A percentile compares a stretch with the other conserved stretches of the same genome.
Evolutionary conservation across 345 rosid species (phyloP).

Genomic region (Salix dunnii): DNA sequence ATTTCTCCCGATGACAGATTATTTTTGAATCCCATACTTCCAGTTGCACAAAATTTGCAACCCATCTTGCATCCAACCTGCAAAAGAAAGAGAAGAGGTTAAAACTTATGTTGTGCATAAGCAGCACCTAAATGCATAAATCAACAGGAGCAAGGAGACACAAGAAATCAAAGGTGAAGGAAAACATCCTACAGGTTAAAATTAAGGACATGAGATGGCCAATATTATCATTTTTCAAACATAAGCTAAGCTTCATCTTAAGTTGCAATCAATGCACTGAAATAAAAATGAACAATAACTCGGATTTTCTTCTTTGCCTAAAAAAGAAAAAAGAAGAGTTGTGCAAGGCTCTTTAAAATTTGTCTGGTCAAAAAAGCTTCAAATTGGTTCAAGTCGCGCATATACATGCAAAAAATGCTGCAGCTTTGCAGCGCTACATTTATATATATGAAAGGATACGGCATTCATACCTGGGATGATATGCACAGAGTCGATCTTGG

Average conservation of each 20-base stretch:
- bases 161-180: background rate
- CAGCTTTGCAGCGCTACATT: background rate
- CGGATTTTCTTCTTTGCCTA: no score
- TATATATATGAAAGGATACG: background rate
- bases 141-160: background rate
- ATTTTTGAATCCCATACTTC: constrained; percentile 91
- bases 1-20: constrained; percentile 88
- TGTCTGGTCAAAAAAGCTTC: background rate
- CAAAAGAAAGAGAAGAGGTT: background rate
- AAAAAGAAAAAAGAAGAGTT: no score
- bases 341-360: background rate
- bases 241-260: no score
- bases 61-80: constrained; percentile 99
- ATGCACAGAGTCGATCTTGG: constrained; percentile 78
- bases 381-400: background rate
- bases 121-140: background rate
- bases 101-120: background rate
- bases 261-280: no score
- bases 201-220: no score
- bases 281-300: no score
- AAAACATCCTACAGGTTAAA: no score
- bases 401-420: background rate
- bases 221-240: no score
- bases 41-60: constrained; percentile 96
- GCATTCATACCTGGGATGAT: constrained; percentile 71